Evolutionary conservation across 331 rosid species (phyloP).

Genomic region (Dryas integrifolia): DNA sequence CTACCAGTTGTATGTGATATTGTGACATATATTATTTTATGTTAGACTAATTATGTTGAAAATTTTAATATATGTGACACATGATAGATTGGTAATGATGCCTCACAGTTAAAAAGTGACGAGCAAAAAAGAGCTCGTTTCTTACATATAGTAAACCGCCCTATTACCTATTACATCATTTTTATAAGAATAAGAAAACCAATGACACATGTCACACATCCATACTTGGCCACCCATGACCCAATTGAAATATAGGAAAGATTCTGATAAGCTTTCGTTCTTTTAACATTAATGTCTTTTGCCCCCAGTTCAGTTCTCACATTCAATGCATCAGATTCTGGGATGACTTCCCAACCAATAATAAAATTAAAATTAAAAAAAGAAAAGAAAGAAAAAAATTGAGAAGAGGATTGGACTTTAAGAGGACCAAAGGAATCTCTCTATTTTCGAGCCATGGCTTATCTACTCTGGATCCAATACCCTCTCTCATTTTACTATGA

Average conservation of each 20-base stretch:
- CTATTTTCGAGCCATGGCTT: constrained; percentile 32
- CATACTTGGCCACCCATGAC: neutral
- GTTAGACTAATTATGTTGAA: no score
- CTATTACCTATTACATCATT: no score
- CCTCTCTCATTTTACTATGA: constrained; percentile 36
- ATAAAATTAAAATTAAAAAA: neutral
- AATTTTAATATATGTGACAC: no score
- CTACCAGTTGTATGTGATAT: no score
- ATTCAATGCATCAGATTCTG: constrained; percentile 53
- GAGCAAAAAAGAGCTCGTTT: no score
- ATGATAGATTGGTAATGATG: no score
- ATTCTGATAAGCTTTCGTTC: constrained; percentile 10
- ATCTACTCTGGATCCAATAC: constrained; percentile 62
- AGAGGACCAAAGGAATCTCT: constrained; percentile 46
- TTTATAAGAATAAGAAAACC: no score
- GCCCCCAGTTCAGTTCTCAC: constrained; percentile 33
- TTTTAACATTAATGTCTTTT: constrained; percentile 5
- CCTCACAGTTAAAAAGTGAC: no score
- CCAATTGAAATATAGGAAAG: neutral
- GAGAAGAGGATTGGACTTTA: constrained; percentile 23
- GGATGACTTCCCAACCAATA: constrained; percentile 30
- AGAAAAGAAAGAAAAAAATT: neutral
- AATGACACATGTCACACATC: no score
- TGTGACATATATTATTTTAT: no score
- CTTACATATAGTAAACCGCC: no score